phyloP scores from a whole-genome alignment of 108 stramenopile species.

The Fistulifera solaris region DNA sequence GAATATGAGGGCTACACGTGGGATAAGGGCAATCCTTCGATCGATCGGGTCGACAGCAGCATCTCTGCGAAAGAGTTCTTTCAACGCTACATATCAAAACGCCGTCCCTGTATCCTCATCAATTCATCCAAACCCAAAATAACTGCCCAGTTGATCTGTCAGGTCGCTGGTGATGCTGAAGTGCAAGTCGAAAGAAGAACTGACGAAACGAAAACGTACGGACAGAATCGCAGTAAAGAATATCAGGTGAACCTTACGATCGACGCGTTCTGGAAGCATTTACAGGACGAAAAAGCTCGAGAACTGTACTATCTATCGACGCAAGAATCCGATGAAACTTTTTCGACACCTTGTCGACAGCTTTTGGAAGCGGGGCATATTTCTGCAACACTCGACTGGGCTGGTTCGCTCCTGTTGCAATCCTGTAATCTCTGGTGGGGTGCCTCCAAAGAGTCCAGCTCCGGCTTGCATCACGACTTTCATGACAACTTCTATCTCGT shows the following conservation, averaged over 20 bases:
- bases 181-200: conserved; percentile 33
- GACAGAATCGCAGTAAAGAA: conserved; percentile 24
- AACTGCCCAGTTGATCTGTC: neutral
- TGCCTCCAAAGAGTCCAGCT: conserved; percentile 22
- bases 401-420: conserved; percentile 44
- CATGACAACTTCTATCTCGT: conserved; percentile 97
- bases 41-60: neutral
- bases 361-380: conserved; percentile 12
- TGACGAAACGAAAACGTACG: conserved; percentile 17
- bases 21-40: neutral
- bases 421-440: conserved; percentile 94
- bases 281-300: conserved; percentile 19
- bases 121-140: neutral
- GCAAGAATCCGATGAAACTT: conserved; percentile 10
- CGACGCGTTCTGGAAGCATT: conserved; percentile 18
- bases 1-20: too few species aligned
- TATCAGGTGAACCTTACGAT: conserved; percentile 27
- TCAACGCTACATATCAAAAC: neutral
- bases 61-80: neutral
- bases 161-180: conserved; percentile 1
- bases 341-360: conserved; percentile 16
- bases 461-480: conserved; percentile 97
- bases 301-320: conserved; percentile 18
- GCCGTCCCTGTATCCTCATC: conserved; percentile 1
- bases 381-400: conserved; percentile 7